A percentile compares a stretch with the other conserved stretches of the same genome.
Evolutionary conservation across 352 stramenopile genomes (phyloP).

Genomic region (Phytophthora pinifolia): DNA sequence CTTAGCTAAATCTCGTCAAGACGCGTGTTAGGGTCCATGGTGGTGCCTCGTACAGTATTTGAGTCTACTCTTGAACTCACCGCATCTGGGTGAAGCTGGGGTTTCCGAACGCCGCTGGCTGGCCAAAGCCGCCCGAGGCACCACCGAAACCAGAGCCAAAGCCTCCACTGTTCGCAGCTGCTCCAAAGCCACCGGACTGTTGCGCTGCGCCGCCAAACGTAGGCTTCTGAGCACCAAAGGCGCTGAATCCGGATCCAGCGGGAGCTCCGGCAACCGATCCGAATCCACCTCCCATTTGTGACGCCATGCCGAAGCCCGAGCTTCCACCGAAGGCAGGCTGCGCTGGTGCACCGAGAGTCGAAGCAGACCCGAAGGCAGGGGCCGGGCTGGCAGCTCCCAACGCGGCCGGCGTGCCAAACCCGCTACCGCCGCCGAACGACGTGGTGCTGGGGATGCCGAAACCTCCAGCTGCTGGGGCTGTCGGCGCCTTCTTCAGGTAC

Average conservation of each 20-base stretch:
- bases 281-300: constrained; percentile 35
- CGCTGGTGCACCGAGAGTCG: constrained; percentile 37
- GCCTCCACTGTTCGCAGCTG: constrained; percentile 17
- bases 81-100: constrained; percentile 63
- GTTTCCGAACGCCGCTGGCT: constrained; percentile 38
- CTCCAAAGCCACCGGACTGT: constrained; percentile 36
- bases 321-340: constrained; percentile 38
- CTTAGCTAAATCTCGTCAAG: constrained; percentile 12
- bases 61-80: constrained; percentile 13
- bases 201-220: constrained; percentile 31
- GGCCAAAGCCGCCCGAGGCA: constrained; percentile 32
- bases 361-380: constrained; percentile 57
- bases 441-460: constrained; percentile 43
- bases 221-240: constrained; percentile 39
- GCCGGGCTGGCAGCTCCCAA: constrained; percentile 41
- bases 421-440: constrained; percentile 36
- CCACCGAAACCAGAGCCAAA: constrained; percentile 45
- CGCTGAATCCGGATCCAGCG: constrained; percentile 43
- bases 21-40: not conserved
- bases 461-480: constrained; percentile 23
- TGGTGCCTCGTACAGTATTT: not conserved
- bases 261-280: constrained; percentile 22
- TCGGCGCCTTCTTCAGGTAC: constrained; percentile 48
- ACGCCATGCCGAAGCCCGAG: constrained; percentile 30
- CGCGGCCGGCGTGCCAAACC: constrained; percentile 52